phyloP scores from a whole-genome alignment of 179 eudicot species.

The Beta macrorhiza region DNA sequence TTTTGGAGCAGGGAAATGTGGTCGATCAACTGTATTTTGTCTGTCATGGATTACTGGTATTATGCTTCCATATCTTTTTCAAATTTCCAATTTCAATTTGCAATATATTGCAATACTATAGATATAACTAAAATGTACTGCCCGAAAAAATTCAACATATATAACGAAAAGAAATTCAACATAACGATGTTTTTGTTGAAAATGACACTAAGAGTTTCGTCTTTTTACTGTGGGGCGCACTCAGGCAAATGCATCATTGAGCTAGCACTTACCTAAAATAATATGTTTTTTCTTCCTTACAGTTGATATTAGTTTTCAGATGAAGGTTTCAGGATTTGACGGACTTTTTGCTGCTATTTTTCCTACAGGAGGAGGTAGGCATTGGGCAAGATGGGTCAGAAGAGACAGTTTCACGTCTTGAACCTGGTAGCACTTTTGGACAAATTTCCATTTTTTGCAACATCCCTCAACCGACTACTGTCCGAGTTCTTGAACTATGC shows the following conservation, averaged over 20 bases:
- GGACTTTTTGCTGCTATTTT: neutral
- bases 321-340: neutral
- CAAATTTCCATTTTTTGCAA: constrained; percentile 79
- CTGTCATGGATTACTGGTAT: constrained; percentile 82
- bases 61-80: constrained; percentile 6
- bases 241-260: neutral
- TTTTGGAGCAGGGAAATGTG: constrained; percentile 79
- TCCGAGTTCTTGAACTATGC: constrained; percentile 74
- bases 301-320: neutral
- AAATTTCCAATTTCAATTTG: neutral
- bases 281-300: neutral
- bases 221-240: neutral
- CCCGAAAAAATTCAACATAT: no score
- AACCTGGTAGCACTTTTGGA: constrained; percentile 65
- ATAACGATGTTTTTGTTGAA: neutral
- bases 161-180: no score
- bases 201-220: neutral
- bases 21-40: constrained; percentile 96
- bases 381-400: constrained; percentile 61
- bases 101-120: neutral
- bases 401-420: constrained; percentile 51
- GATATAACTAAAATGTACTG: neutral
- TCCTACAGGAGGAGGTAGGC: constrained; percentile 71
- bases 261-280: no score
- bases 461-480: constrained; percentile 83